Base-by-base conservation (phyloP, 345 rosid species). In the Gossypium mustelinum region DNA sequence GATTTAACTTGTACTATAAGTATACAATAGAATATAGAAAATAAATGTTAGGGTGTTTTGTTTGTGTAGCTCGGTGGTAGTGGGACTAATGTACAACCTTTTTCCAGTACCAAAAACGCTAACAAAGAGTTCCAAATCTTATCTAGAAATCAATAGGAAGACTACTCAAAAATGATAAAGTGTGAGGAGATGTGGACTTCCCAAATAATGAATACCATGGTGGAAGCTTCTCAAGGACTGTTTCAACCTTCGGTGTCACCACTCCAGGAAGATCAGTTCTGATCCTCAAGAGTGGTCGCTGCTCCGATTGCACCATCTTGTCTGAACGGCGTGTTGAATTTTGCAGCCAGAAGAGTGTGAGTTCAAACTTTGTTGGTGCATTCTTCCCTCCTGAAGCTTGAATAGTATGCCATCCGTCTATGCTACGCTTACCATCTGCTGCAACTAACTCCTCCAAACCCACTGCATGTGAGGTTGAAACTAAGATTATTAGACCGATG, bases 301-400 rank as follows among this genome's bases (percentile, higher is more conserved):
- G 60, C 11, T 57, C 27, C 14, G 25, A 20, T 4, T 20, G 61
- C 11, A 3, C 6, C 27, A 18, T 76, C 51, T 54, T 25, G 29
- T 59, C 29, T 44, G 78, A 56, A 22, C 70, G 76, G 20, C 43
- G 44, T 7, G 77, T 68, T 4, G 84, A 50, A 68, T 81, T 80
- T 75, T 76, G 85, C 57, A 22, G 68, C 93, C 84, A 79, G 69
- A 82, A 73, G 50, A 94, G 90, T 51, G 81, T 82, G 56, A 93
- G 75, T 76, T 87, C 83, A 76, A 92, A 93, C 62, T 63, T 84
- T 2, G 85, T 85, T 0, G 94, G 89, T 1, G 97, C 77, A 20
- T 82, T 87, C 75, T 85, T 89, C 74, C 99, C 97, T 39, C 98
- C 98, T 11, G 97, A 78, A 80, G 88, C 93, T 78, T 95, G 99